Conservation (phyloP, 257 asterid genomes). For the Coffea canephora region DNA sequence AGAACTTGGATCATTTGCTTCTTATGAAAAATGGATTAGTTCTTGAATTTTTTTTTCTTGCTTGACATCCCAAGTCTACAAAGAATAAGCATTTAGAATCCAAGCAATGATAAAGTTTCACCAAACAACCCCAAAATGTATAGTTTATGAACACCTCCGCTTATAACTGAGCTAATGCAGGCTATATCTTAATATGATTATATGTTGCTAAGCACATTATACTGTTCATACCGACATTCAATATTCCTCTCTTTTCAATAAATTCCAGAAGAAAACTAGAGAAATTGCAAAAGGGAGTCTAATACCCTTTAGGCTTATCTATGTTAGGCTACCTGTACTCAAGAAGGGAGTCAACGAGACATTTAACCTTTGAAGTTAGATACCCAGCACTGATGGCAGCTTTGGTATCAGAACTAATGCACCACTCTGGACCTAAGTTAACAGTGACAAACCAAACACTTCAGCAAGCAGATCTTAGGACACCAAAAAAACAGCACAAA, state of each 20-base stretch:
- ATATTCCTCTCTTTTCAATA: neutral
- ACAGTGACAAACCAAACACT: neutral
- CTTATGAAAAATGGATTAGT: too few species aligned
- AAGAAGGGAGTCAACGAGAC: slow-evolving; percentile 65
- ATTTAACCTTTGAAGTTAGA: slow-evolving; percentile 52
- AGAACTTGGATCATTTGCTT: too few species aligned
- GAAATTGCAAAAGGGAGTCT: too few species aligned
- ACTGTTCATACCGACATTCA: neutral
- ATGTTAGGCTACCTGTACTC: slow-evolving; percentile 61
- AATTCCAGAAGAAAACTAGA: neutral
- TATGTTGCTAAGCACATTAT: neutral
- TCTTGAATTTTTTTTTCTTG: too few species aligned
- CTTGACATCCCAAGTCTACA: neutral
- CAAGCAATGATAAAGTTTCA: neutral
- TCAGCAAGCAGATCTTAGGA: slow-evolving; percentile 11
- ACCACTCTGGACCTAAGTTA: slow-evolving; percentile 40
- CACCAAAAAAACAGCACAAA: neutral
- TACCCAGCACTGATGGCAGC: slow-evolving; percentile 46
- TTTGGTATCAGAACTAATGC: slow-evolving; percentile 24
- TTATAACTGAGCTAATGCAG: neutral
- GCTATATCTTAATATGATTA: neutral
- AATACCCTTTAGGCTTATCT: neutral
- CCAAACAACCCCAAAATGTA: neutral
- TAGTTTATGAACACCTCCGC: neutral
- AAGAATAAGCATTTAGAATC: neutral